These are phyloP conservation scores for Kurtzmaniella quercitrusa DNA, from an alignment of 1,139 yeast genomes.

Conservation along the genomic window DNA sequence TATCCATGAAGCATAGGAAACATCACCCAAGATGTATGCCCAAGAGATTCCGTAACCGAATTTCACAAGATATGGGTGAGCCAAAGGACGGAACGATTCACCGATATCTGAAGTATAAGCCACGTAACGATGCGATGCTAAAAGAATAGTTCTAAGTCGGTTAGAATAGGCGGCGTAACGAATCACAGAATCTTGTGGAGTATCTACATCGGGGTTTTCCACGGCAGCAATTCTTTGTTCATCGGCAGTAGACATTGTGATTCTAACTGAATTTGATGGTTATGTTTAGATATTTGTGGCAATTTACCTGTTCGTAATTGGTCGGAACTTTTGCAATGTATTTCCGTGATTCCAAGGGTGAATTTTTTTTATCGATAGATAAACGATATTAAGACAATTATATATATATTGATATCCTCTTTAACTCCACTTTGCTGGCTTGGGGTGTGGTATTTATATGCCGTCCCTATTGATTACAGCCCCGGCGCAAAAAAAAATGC, in stretches of 20 bases:
- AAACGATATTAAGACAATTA: too few species aligned
- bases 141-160: slow-evolving; percentile 62
- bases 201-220: slow-evolving; percentile 15
- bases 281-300: too few species aligned
- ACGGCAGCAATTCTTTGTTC: slow-evolving; percentile 9
- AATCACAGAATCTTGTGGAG: slow-evolving; percentile 48
- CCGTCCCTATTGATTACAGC: too few species aligned
- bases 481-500: too few species aligned
- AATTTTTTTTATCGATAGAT: too few species aligned
- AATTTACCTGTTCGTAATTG: too few species aligned
- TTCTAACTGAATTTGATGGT: too few species aligned
- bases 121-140: slow-evolving; percentile 78
- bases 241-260: neutral
- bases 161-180: slow-evolving; percentile 85
- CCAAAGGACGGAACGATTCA: slow-evolving; percentile 85
- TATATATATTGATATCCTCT: too few species aligned
- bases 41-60: slow-evolving; percentile 74
- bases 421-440: too few species aligned
- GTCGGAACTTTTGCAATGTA: too few species aligned
- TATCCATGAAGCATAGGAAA: slow-evolving; percentile 71
- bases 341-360: too few species aligned
- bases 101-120: slow-evolving; percentile 89
- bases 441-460: too few species aligned
- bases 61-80: slow-evolving; percentile 61
- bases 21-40: slow-evolving; percentile 78